Percentiles rank a stretch among this genome's conserved stretches.
These are phyloP conservation scores for Zhuliangozyma blackwelliae DNA, from an alignment of 1,139 yeast genomes.

Conservation along the genomic window DNA sequence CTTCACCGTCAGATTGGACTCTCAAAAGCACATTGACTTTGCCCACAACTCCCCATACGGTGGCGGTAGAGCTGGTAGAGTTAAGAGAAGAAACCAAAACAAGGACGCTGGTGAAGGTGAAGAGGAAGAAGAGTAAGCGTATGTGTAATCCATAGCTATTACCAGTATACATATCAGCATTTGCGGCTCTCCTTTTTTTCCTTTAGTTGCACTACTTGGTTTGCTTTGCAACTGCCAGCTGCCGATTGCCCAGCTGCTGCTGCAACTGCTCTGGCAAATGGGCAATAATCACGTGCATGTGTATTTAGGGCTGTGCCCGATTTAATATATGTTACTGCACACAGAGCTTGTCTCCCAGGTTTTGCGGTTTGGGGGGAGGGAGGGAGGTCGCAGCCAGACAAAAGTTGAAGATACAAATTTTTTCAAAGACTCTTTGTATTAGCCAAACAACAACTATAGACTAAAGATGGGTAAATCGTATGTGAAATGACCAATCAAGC, in stretches of 20 bases:
- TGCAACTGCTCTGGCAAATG: no score
- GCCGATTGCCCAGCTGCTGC: no score
- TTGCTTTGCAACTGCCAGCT: no score
- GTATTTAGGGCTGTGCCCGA: no score
- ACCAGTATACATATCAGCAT: not conserved
- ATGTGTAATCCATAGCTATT: no score
- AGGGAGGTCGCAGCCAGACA: not conserved
- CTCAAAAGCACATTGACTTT: constrained; percentile 99
- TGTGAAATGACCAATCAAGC: constrained; percentile 21
- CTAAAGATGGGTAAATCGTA: constrained; percentile 77
- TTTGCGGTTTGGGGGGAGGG: no score
- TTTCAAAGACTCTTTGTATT: not conserved
- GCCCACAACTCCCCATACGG: constrained; percentile 99
- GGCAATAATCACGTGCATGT: no score
- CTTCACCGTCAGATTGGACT: constrained; percentile 99
- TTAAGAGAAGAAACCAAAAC: constrained; percentile 93
- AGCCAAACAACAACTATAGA: constrained; percentile 6
- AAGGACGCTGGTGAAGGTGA: constrained; percentile 66
- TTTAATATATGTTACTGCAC: no score
- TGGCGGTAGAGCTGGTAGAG: constrained; percentile 99
- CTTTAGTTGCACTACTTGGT: constrained; percentile 4
- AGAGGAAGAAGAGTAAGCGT: constrained; percentile 58
- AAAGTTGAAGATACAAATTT: constrained; percentile 3
- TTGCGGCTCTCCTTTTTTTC: not conserved
- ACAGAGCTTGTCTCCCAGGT: no score